Evolutionary conservation across 345 rosid species (phyloP), one percentile per base, ranked within the genome.

Genomic region (Gossypium rotundifolium): DNA sequence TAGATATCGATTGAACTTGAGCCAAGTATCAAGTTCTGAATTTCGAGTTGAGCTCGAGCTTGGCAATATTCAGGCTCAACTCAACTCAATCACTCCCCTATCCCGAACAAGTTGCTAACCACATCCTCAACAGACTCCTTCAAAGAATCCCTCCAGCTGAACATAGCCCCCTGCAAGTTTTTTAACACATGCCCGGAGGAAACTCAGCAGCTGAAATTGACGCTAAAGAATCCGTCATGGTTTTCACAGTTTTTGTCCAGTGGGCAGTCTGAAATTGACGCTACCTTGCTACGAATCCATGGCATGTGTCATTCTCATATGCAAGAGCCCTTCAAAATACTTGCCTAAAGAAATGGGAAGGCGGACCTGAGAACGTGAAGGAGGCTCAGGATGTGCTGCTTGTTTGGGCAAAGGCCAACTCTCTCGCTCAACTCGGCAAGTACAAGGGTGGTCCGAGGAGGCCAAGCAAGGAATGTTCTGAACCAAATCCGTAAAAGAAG

Each of bases 241-340:
- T n/a, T 42, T 64, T 75, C 42, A 82, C 94, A 92, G 98, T 92
- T 94, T 81, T 84, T 94, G 92, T 92, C 97, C 22, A 92, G 97
- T 23, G 97, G 98, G 65, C 97, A 94, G 79, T 94, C 97, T 18
- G 98, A 92, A 81, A 88, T 90, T 74, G 98, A 92, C 82, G 97
- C 97, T 40, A 94, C 97, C 42, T 76, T 89, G 76, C 79, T 59
- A 82, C 97, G 3, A 86, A 88, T 89, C 90, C 92, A 2, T 92
- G 98, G 97, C 97, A 92, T n/a, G 97, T 94, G 80, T 89, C 98
- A 9, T 94, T 94, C 91, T 94, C 97, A 14, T 92, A 94, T 22
- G 97, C 97, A 12, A 85, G 98, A 67, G 97, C 97, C 42, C 89
- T 94, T 57, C 98, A 94, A 80, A 94, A 94, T 88, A 88, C 95